Evolutionary conservation across 2,329 filamentous ascomycete genomes (phyloP).

Genomic region (Talaromyces amestolkiae): DNA sequence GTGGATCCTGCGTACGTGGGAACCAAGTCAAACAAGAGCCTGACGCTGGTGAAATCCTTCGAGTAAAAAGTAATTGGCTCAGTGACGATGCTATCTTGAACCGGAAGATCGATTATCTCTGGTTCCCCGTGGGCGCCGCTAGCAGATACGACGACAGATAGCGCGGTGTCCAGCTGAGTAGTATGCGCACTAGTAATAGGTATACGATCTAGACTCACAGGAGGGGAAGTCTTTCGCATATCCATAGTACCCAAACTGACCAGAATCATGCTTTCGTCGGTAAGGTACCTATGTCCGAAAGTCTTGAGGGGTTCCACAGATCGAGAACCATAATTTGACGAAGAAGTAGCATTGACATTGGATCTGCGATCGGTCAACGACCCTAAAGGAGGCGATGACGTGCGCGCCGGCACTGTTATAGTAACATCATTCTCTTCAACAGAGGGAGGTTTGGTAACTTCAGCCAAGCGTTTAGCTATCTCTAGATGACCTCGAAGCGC

Average conservation of each 20-base stretch:
- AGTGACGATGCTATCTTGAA: conserved; percentile 89
- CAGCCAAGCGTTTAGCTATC: conserved; percentile 68
- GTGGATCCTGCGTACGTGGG: conserved; percentile 84
- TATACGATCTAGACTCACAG: conserved; percentile 84
- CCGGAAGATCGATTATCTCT: conserved; percentile 84
- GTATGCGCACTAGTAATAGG: conserved; percentile 83
- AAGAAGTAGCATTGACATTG: conserved; percentile 40
- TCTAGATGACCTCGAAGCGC: conserved; percentile 82
- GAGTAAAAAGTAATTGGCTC: conserved; percentile 91
- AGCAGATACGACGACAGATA: conserved; percentile 88
- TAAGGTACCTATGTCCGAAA: conserved; percentile 93
- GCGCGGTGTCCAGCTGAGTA: conserved; percentile 88
- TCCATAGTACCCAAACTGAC: conserved; percentile 96
- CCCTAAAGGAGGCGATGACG: conserved; percentile 36
- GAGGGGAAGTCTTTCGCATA: conserved; percentile 73
- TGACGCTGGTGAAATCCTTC: conserved; percentile 73
- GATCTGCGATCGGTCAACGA: conserved; percentile 46
- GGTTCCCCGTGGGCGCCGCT: conserved; percentile 81
- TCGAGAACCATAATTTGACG: conserved; percentile 2
- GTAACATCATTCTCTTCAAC: conserved; percentile 34
- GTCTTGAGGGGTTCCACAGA: conserved; percentile 75
- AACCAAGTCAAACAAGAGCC: conserved; percentile 89
- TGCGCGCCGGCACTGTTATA: conserved; percentile 35
- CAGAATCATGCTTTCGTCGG: conserved; percentile 80
- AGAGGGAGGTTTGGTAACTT: conserved; percentile 50